Percentiles rank a stretch among this genome's conserved stretches.
Conservation (phyloP, 345 rosid genomes). For the Viola odorata region DNA sequence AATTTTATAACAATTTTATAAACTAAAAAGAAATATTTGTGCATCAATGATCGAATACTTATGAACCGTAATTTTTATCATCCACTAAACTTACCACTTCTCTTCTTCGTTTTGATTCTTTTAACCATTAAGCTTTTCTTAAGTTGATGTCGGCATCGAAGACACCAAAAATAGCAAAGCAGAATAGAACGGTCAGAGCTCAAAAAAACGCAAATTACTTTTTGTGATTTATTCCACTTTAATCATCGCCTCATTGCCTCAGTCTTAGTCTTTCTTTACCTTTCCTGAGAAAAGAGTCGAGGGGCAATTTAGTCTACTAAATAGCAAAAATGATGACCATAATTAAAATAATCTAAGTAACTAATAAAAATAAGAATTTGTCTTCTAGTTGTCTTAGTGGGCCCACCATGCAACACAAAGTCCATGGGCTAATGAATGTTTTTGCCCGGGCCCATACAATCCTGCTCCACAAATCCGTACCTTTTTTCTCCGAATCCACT, state of each 20-base stretch:
- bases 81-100: too few species aligned
- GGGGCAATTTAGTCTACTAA: slow-evolving; percentile 29
- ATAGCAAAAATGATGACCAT: slow-evolving; percentile 8
- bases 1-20: too few species aligned
- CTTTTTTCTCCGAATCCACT: too few species aligned
- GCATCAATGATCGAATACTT: too few species aligned
- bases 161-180: slow-evolving; percentile 20
- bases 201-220: slow-evolving; percentile 7
- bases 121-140: neutral
- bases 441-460: slow-evolving; percentile 17
- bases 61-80: too few species aligned
- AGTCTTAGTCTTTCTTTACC: slow-evolving; percentile 4
- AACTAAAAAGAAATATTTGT: too few species aligned
- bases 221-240: slow-evolving; percentile 5
- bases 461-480: slow-evolving; percentile 15
- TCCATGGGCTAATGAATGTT: slow-evolving; percentile 17
- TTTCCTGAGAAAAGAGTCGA: slow-evolving; percentile 18
- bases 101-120: neutral
- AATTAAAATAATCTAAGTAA: slow-evolving; percentile 11
- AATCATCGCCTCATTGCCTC: slow-evolving; percentile 13
- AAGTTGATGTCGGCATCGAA: slow-evolving; percentile 5
- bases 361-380: slow-evolving; percentile 24
- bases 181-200: slow-evolving; percentile 9
- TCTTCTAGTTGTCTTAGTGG: slow-evolving; percentile 37
- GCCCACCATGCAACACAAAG: slow-evolving; percentile 7